phyloP scores from a whole-genome alignment of 371 early-diverging fungal genomes.

The Funneliformis caledonium region DNA sequence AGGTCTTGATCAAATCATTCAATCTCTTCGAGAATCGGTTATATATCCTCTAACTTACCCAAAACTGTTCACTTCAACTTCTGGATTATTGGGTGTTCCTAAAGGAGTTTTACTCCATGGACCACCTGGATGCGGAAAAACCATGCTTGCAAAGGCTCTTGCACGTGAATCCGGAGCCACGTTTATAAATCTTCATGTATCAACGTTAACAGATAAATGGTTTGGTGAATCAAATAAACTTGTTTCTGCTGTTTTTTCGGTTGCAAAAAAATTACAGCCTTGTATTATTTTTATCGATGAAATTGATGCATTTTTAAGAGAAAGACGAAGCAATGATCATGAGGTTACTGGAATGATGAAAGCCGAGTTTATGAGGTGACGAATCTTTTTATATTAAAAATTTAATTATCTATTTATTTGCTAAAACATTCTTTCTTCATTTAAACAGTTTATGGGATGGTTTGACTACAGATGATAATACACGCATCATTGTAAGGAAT shows the following conservation, averaged over 20 bases:
- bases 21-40: constrained; percentile 90
- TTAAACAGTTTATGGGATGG: constrained; percentile 92
- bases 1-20: constrained; percentile 87
- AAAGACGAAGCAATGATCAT: constrained; percentile 89
- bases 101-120: constrained; percentile 95
- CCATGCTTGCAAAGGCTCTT: constrained; percentile 97
- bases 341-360: constrained; percentile 98
- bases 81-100: constrained; percentile 90
- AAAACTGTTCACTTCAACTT: constrained; percentile 82
- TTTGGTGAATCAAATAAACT: constrained; percentile 97
- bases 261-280: constrained; percentile 94
- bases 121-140: constrained; percentile 97
- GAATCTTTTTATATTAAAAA: not conserved
- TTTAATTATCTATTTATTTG: not conserved
- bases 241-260: constrained; percentile 88
- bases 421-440: not conserved
- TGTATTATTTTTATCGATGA: constrained; percentile 98
- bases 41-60: constrained; percentile 94
- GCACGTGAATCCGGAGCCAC: constrained; percentile 95
- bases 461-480: constrained; percentile 77
- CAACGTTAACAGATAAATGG: constrained; percentile 96
- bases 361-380: constrained; percentile 95
- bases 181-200: constrained; percentile 94
- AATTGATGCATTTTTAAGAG: constrained; percentile 95
- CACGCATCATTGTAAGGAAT: constrained; percentile 69